Base-by-base conservation (phyloP, 1,139 yeast genomes). In the Geotrichum restrictum region DNA sequence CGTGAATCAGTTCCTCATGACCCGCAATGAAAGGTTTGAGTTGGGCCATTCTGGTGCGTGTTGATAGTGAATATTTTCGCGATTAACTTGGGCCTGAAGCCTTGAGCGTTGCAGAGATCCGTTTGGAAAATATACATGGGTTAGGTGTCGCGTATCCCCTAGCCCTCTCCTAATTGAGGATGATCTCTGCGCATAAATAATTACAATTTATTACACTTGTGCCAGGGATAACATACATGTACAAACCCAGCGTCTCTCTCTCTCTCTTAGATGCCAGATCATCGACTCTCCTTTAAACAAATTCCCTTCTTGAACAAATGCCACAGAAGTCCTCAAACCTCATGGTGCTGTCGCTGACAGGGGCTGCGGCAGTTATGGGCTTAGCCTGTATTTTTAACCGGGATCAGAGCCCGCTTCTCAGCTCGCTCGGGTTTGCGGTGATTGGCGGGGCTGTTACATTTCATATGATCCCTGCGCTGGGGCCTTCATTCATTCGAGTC, bases 1-100 rank as follows among this genome's bases (percentile, higher is more conserved):
- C 96, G 63, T 89, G 95, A 49, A 91, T 81, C 56, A 91, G 76
- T 67, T 91, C 98, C 64, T 88, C 95, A 68, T 91, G 97, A 22
- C 95, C 94, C 0, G 96, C 85, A 27, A 83, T 77, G 62, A 91
- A 85, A 4, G 95, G 88, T 62, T 82, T 77, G 74, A 79, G 41
- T 27, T 48, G 49, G 16, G 54, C 44, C 56, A 54, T 54, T 27
- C 42, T 34, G n/a, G 13, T 27, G 34, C 31, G 37, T 34, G 18
- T 24, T 24, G 29, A 33, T 33, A 4, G 36, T 33, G 36, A n/a
- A n/a, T n/a, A n/a, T n/a, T n/a, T n/a, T n/a, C n/a, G n/a, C n/a
- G n/a, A n/a, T n/a, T n/a, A n/a, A n/a, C n/a, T n/a, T n/a, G n/a
- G n/a, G 8, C 29, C 29, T 5, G 29, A 24, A 24, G 29, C 29